These are phyloP conservation scores for Edaphochlamys debaryana DNA, from an alignment of 139 green algal species.

Conservation along the genomic window DNA sequence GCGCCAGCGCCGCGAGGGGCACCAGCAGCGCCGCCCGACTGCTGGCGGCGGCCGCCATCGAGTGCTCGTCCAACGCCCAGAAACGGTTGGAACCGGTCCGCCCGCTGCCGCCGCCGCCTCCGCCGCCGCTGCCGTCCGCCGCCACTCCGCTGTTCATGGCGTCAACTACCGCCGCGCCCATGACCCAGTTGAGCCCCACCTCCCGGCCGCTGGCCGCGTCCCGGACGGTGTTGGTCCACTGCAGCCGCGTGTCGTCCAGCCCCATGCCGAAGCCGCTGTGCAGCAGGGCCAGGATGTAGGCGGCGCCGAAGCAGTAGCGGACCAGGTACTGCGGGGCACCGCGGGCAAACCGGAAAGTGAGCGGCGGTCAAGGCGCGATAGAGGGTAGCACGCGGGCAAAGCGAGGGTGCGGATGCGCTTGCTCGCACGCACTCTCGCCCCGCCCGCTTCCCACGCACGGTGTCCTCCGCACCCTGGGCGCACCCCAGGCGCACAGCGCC, in stretches of 20 bases:
- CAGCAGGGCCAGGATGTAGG: constrained; percentile 60
- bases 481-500: too few relatives aligned
- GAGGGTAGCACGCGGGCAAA: too few relatives aligned
- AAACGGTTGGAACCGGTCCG: background rate
- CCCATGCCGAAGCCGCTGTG: constrained; percentile 54
- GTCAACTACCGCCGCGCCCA: constrained; percentile 49
- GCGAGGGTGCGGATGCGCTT: too few relatives aligned
- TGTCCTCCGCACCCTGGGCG: too few relatives aligned
- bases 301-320: constrained; percentile 69
- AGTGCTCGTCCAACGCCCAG: background rate
- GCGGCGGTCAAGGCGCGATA: background rate
- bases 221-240: constrained; percentile 58
- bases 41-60: background rate
- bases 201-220: background rate
- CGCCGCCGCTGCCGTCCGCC: background rate
- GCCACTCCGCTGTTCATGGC: constrained; percentile 20
- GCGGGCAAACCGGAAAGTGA: background rate
- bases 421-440: too few relatives aligned
- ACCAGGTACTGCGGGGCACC: constrained; percentile 41
- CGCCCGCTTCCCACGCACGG: too few relatives aligned
- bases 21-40: constrained; percentile 5
- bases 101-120: background rate
- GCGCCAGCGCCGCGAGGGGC: background rate
- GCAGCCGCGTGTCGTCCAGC: constrained; percentile 43
- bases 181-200: constrained; percentile 49